Evolutionary conservation across 768 basidiomycete species (phyloP).

Genomic region (Paxillus involutus): DNA sequence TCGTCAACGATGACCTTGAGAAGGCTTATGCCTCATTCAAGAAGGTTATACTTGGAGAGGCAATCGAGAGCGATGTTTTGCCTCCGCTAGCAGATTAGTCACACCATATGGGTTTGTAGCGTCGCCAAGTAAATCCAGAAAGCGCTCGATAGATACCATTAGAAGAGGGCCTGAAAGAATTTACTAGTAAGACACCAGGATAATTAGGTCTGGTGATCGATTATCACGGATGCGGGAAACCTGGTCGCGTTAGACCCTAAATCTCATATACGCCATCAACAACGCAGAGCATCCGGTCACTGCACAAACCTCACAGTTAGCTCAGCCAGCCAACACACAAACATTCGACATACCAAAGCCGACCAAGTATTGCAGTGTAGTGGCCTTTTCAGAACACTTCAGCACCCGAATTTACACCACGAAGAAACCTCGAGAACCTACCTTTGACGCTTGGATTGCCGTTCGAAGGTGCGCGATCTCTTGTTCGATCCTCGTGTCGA

Average conservation of each 20-base stretch:
- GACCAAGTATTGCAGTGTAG: constrained; percentile 84
- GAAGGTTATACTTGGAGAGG: constrained; percentile 71
- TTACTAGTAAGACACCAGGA: too few relatives aligned
- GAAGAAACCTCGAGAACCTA: constrained; percentile 25
- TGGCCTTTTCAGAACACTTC: constrained; percentile 48
- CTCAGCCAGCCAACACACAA: background rate
- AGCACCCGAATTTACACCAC: background rate
- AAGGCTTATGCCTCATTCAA: constrained; percentile 79
- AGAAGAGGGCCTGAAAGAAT: too few relatives aligned
- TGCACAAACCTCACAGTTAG: constrained; percentile 29
- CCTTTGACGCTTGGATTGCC: constrained; percentile 84
- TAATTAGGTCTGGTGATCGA: background rate
- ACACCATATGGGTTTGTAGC: background rate
- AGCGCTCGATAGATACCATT: background rate
- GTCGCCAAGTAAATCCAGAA: background rate
- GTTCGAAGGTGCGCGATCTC: constrained; percentile 89
- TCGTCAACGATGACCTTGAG: constrained; percentile 90
- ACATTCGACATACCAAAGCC: constrained; percentile 66
- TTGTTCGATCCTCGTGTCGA: constrained; percentile 95
- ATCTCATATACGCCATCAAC: constrained; percentile 85
- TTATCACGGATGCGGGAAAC: background rate
- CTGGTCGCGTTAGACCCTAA: constrained; percentile 38
- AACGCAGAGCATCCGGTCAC: constrained; percentile 86
- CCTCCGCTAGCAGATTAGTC: constrained; percentile 61
- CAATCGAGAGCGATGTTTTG: constrained; percentile 56